Base-by-base conservation (phyloP, 768 basidiomycete genomes). In the Calocera cornea region DNA sequence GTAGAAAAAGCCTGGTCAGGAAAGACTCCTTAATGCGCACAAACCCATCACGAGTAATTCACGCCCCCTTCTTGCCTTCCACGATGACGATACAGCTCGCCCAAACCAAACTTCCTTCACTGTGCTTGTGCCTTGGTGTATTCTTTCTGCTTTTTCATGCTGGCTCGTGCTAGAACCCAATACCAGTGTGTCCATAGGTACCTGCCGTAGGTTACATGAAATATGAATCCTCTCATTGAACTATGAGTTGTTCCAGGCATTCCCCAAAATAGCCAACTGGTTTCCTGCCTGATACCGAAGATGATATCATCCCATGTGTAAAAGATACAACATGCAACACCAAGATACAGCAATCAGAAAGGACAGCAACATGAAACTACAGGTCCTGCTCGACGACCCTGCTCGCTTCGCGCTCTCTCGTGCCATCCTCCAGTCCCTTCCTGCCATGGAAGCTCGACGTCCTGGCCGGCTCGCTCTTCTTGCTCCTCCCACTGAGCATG, bases 71-170 rank as follows among this genome's bases (percentile, higher is more conserved):
- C 36, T 38, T 38, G 36, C 22, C 54, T 31, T 27, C 27, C 31
- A 60, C 19, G 54, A 29, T 60, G 54, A 60, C 54, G 54, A 60
- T 10, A 60, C 24, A 27, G 31, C 54, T 60, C 31, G 14, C 24
- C 24, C 54, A 31, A 60, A 60, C 31, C 54, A 27, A 60, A 14
- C 19, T 33, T 14, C 27, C 27, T 60, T 31, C 54, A 60, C 31
- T 60, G 54, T 60, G 54, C 54, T 60, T 29, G 54, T 60, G 54
- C 31, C 16, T 60, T 33, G 54, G 54, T 60, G 54, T 60, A 60
- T 60, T 60, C 54, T 60, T 24, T 60, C 31, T 33, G 54, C 54
- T 27, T 60, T 60, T 19, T 38, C 54, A 31, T 60, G 54, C 54
- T 60, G 54, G 54, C 54, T 60, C 54, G 22, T 31, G 54, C 54